Evolutionary conservation across 2,329 filamentous ascomycete species (phyloP), one percentile per base, ranked within the genome.

Genomic region (Claviceps monticola): DNA sequence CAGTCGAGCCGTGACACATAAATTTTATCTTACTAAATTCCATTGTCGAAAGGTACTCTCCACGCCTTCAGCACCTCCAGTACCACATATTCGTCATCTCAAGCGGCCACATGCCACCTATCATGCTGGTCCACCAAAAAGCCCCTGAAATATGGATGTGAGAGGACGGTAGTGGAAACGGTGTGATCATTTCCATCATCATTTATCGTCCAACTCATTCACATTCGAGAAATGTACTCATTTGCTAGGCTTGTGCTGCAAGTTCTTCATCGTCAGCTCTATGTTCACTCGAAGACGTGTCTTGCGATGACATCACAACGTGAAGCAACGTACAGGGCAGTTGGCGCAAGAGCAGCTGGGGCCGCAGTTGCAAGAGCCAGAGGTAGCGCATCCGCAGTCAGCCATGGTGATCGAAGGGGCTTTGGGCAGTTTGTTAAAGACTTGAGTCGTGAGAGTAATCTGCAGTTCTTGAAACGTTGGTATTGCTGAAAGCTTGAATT

Each of bases 281-380:
- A n/a, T 45, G 5, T 29, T 8, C 9, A 8, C 42, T 9, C 13
- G 14, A 45, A 45, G 13, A 6, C 11, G 26, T 29, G 26, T 29
- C 26, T 29, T 29, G 8, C 8, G 11, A 29, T 29, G 26, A 9
- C 7, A 29, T 29, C 26, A 29, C 26, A 9, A 29, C 26, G 8
- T 11, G 26, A 4, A 29, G 26, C 26, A 26, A 64, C 69, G 60
- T 66, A 72, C 70, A 58, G 69, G 69, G 68, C 70, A 72, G 60
- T 62, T 62, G 46, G 61, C 56, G 57, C 70, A 72, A 56, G 68
- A 65, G 68, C 70, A 72, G 63, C 56, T 43, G 34, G 62, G 60
- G 59, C 70, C 70, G 62, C 70, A 72, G 60, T 61, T 59, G 61
- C 70, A 72, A 50, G 65, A 59, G 58, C 69, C 70, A 55, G 68